Evolutionary conservation across 441 rosid genomes (phyloP), one percentile per base, ranked within the genome.

Genomic region (Pelargonium myrrhifolium): DNA sequence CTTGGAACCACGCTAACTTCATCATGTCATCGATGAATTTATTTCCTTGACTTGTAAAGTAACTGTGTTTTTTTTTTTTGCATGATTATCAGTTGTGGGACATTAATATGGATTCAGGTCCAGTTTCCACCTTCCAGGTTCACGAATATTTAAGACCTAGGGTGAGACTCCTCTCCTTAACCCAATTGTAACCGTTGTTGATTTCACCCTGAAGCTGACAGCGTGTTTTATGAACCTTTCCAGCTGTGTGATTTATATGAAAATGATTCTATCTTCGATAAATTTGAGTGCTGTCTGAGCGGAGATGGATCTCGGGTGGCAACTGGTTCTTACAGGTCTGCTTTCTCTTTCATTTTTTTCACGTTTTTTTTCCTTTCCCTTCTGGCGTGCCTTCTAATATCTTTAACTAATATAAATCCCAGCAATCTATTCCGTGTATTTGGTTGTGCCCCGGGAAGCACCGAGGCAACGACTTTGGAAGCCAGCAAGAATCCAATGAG

Each of bases 401-500:
- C 9, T 66, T 67, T 12, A 47, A 18, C 59, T 35, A 31, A 64
- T 6, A 63, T 60, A 66, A 64, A 72, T 72, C 71, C 58, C 89
- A 93, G 98, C 85, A 93, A 90, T 77, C 81, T 89, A 65, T 93
- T 93, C 79, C 98, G 93, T 20, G 89, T 93, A 40, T 93, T 93
- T 71, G 93, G 98, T 75, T 82, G 85, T 77, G 71, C 86, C 60
- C 68, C 72, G 1, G 96, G 89, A 67, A 86, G 91, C 58, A 66
- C 82, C 0, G 98, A 93, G 78, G 85, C 87, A 62, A 75, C 89
- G 73, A 93, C 89, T 28, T 74, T 93, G 75, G 98, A 93, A 80
- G 97, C 98, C 65, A 93, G 92, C 83, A 93, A 88, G 85, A 93
- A 85, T 64, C 98, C 97, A 63, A 89, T 84, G 94, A 93, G 97